Conservation (phyloP, 345 rosid genomes). For the Nephelium lappaceum region DNA sequence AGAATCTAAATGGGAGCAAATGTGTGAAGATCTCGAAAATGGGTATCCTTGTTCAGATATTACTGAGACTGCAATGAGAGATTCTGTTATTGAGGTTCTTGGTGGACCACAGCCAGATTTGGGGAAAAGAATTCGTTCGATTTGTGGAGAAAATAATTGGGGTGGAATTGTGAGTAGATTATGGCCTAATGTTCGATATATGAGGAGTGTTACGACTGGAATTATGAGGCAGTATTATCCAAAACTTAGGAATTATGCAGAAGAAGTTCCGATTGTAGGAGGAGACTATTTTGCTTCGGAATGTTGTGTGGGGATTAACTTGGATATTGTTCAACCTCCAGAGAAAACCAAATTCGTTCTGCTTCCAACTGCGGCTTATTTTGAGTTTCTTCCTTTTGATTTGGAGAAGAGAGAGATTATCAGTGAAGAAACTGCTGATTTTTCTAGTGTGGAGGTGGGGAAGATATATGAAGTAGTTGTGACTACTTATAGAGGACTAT, state of each 20-base stretch:
- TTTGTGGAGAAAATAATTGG: slow-evolving; percentile 43
- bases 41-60: slow-evolving; percentile 38
- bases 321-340: slow-evolving; percentile 44
- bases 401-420: slow-evolving; percentile 15
- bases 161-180: slow-evolving; percentile 46
- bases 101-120: slow-evolving; percentile 47
- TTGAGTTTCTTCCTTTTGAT: slow-evolving; percentile 54
- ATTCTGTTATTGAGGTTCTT: slow-evolving; percentile 40
- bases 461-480: slow-evolving; percentile 50
- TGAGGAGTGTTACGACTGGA: slow-evolving; percentile 51
- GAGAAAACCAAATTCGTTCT: slow-evolving; percentile 38
- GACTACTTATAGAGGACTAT: slow-evolving; percentile 53
- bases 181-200: slow-evolving; percentile 50
- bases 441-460: slow-evolving; percentile 46
- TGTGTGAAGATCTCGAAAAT: slow-evolving; percentile 47
- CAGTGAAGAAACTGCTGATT: slow-evolving; percentile 38
- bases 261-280: slow-evolving; percentile 42
- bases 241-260: slow-evolving; percentile 46
- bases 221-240: slow-evolving; percentile 53
- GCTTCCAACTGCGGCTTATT: slow-evolving; percentile 53
- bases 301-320: slow-evolving; percentile 46
- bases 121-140: slow-evolving; percentile 33
- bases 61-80: slow-evolving; percentile 36
- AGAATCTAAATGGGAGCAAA: slow-evolving; percentile 48
- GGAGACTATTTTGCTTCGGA: slow-evolving; percentile 59